Evolutionary conservation across 306 rosid genomes (phyloP), one percentile per base, ranked within the genome.

Genomic region (Vigna angularis): DNA sequence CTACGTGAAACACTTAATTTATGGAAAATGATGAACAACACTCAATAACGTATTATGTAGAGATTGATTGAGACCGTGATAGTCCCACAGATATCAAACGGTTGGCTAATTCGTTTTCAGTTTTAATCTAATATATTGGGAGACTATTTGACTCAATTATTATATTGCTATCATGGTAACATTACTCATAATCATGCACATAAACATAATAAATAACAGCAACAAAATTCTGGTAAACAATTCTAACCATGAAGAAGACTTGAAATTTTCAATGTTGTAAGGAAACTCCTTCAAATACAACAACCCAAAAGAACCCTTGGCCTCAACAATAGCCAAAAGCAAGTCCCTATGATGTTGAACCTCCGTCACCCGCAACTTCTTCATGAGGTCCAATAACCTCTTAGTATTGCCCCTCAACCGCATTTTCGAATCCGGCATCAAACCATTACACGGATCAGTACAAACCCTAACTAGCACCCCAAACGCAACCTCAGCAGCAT

Each of bases 281-380:
- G 97, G 97, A 79, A 92, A 94, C 89, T 90, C 97, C 78, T 90
- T 90, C 90, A 94, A 84, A 75, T 92, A 94, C 10, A 86, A 85
- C 82, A 90, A 86, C 83, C 90, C 97, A 63, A 94, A 85, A 62
- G 86, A 77, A 20, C 90, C 87, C 50, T 75, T 87, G 63, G 88
- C 88, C 63, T 82, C 70, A 72, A 86, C 94, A 79, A 92, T 82
- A 61, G 97, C 93, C 85, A 92, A 77, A 70, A 95, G 95, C 80
- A 95, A 85, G 73, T 95, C 90, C 73, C 83, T 85, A 48, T 92
- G 98, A 68, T 82, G 79, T 50, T 48, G 79, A 85, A 86, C 36
- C 45, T 90, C 97, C 5, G 92, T 79, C 36, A 88, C 91, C 72
- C 83, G 77, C 63, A 95, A 80, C 87, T 91, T 90, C 85, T 87